Base-by-base conservation (phyloP, 169 alveolate species). In the Perkinsus marinus region DNA sequence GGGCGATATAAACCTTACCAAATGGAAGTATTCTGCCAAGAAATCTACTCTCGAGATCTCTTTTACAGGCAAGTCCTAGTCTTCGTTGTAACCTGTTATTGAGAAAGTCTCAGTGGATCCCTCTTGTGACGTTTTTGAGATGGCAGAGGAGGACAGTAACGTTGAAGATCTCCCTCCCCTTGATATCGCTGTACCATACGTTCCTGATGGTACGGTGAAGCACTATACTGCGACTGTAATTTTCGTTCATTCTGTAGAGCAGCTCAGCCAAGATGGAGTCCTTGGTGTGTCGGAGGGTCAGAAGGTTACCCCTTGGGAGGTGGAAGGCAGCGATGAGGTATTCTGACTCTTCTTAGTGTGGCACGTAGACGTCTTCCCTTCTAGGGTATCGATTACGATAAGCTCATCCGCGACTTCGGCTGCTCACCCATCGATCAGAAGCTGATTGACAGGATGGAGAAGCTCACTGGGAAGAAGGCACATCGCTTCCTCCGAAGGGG, bases 341-440 rank as follows among this genome's bases (percentile, higher is more conserved):
- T 7, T 13, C 10, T 43, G 9, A 43, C 68, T 17, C 17, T 17
- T 17, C 17, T 17, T 17, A 43, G 68, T 43, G 9, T 10, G 9
- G 17, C 17, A 43, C 68, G 17, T 43, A 10, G 17, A 10, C 9
- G 9, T 57, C 26, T 26, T 16, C 3, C 22, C 37, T 22, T 5
- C 26, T 47, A 93, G 43, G 96, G 97, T n/a, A 96, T 98, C 19
- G 98, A 98, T 94, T 98, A 98, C 90, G 98, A 97, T 68, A 98
- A 98, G 93, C 95, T 98, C 36, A 95, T 98, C 26, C 96, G 96
- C 43, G 96, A 98, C 92, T 98, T 98, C 92, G 99, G 99, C 6
- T 97, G 99, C 92, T 94, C 97, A 39, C 93, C 94, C 89, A 96
- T 98, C 39, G 96, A 95, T 43, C 94, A 96, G 90, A 96, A 94